These are phyloP conservation scores for Glycine latifolia DNA, from an alignment of 306 rosid species.

Conservation along the genomic window DNA sequence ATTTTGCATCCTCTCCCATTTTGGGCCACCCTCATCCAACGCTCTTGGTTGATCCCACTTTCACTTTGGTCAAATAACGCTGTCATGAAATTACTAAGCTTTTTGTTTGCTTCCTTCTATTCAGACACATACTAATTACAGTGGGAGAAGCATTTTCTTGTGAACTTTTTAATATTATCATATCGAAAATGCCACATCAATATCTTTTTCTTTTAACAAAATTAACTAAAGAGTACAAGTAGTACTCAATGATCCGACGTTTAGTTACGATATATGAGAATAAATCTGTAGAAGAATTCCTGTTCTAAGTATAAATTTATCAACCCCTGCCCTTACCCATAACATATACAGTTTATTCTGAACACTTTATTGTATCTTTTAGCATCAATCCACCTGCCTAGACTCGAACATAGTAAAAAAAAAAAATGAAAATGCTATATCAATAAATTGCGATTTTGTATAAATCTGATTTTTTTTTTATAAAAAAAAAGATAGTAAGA, in stretches of 20 bases:
- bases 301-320: neutral
- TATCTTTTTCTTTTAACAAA: neutral
- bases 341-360: no score
- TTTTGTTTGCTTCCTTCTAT: neutral
- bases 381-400: no score
- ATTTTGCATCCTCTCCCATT: neutral
- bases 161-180: neutral
- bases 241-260: neutral
- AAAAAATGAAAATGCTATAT: neutral
- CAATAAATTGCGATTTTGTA: no score
- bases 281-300: neutral
- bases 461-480: neutral
- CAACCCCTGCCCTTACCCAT: no score
- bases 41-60: neutral
- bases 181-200: neutral
- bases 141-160: slow-evolving; percentile 13
- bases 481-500: neutral
- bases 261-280: neutral
- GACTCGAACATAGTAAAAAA: neutral
- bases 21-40: slow-evolving; percentile 3
- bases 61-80: neutral
- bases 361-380: no score
- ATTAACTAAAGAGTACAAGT: neutral
- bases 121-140: neutral
- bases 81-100: no score